These are phyloP conservation scores for Cucumis sativus DNA, from an alignment of 306 rosid genomes.

Conservation along the genomic window DNA sequence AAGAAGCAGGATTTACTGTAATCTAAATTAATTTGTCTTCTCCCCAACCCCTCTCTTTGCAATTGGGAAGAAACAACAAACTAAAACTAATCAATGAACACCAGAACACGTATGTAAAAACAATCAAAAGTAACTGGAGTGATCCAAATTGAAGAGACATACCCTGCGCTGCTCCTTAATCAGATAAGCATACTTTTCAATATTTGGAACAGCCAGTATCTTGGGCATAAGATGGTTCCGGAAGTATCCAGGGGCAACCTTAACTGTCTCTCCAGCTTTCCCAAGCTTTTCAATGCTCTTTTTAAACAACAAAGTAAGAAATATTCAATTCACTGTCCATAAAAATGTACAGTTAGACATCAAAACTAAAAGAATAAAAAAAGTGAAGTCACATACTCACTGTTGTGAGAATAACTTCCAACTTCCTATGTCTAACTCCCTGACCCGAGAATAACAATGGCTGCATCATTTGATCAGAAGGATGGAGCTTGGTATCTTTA, in stretches of 20 bases:
- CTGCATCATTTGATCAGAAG: constrained; percentile 32
- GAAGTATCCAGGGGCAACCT: constrained; percentile 85
- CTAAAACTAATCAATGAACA: not conserved
- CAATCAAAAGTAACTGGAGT: not conserved
- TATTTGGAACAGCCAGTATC: constrained; percentile 81
- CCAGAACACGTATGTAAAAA: not conserved
- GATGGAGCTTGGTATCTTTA: constrained; percentile 20
- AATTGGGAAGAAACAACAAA: not conserved
- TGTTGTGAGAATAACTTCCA: constrained; percentile 75
- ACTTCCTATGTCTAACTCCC: constrained; percentile 60
- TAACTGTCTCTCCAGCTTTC: constrained; percentile 73
- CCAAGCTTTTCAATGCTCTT: constrained; percentile 75
- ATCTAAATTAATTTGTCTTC: not conserved
- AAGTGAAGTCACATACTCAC: constrained; percentile 18
- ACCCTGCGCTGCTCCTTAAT: constrained; percentile 69
- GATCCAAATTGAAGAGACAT: not conserved
- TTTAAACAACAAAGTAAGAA: constrained; percentile 7
- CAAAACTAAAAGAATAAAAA: not conserved
- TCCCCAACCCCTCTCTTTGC: not conserved
- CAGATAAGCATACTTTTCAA: constrained; percentile 71
- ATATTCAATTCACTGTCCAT: not conserved
- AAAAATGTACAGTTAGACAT: not conserved
- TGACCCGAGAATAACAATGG: constrained; percentile 54
- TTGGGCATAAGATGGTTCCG: constrained; percentile 95
- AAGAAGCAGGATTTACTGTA: not conserved